Evolutionary conservation across 1,284 basidiomycete genomes (phyloP), one percentile per base, ranked within the genome.

Genomic region (Inonotus obliquus): DNA sequence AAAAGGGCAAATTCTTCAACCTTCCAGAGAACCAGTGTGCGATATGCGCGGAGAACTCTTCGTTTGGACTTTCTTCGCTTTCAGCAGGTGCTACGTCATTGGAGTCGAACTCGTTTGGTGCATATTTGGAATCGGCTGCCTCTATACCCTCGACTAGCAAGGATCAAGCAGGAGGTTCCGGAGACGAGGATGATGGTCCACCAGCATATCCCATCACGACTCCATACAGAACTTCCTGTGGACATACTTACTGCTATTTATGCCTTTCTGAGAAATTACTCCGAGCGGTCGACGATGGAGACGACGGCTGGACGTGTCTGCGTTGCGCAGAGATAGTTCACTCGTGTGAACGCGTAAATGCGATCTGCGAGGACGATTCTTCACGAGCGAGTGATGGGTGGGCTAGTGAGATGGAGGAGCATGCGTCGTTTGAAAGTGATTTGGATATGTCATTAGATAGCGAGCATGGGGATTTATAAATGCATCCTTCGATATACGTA

Each of bases 161-260:
- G 1, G 51, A 25, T 6, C 27, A 52, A 35, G 9, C 61, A 68
- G 47, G 25, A 68, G 47, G 25, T 41, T n/a, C 63, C 3, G 63
- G 63, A 11, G 68, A 65, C 32, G 68, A 68, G 32, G 72, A 72
- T 35, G 59, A 72, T 25, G 80, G 79, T 57, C 75, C 82, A 23
- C 84, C 87, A 0, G 67, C 76, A 19, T 80, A 85, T 69, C 85
- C 88, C 1, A 80, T 92, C 62, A 77, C 86, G 67, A 89, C 81
- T 35, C 85, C 91, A 0, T 93, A 92, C 69, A 73, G 84, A 61
- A 82, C 89, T 9, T 87, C 88, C 14, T 93, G 91, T 65, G 87
- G 85, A 13, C 91, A 95, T 72, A 72, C 82, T 10, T 96, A 93
- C 75, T 96, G 94, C 73, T 96, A 96, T 72, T 86, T 89, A 68